These are phyloP conservation scores for Luvunga scandens DNA, from an alignment of 345 rosid genomes.

Conservation along the genomic window DNA sequence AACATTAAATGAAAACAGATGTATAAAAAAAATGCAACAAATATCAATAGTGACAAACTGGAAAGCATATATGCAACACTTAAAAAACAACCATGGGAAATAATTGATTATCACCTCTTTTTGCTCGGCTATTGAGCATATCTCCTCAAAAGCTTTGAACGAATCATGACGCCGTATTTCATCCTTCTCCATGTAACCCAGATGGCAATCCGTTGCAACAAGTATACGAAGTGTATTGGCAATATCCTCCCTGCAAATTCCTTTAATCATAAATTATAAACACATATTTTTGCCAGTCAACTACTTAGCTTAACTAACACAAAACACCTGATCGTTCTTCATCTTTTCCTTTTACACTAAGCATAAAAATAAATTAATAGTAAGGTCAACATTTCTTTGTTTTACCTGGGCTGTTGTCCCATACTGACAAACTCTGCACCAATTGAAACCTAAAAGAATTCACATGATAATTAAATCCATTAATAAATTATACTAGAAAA, in stretches of 20 bases:
- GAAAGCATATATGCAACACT: too few species aligned
- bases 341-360: neutral
- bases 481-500: neutral
- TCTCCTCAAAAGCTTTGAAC: conserved; percentile 91
- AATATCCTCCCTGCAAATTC: conserved; percentile 53
- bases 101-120: conserved; percentile 49
- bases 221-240: conserved; percentile 67
- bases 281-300: neutral
- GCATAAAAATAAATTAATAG: neutral
- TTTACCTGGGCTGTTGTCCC: conserved; percentile 13
- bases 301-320: neutral
- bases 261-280: neutral
- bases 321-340: neutral
- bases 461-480: neutral
- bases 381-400: neutral
- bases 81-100: conserved; percentile 7
- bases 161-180: conserved; percentile 94
- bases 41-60: neutral
- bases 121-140: conserved; percentile 88
- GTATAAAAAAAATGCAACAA: neutral
- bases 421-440: neutral
- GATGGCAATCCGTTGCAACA: conserved; percentile 93
- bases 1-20: neutral
- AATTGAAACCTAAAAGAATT: neutral
- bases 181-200: conserved; percentile 98